Evolutionary conservation across 2,329 filamentous ascomycete species (phyloP), one percentile per base, ranked within the genome.

Genomic region (Daldinia sp.): DNA sequence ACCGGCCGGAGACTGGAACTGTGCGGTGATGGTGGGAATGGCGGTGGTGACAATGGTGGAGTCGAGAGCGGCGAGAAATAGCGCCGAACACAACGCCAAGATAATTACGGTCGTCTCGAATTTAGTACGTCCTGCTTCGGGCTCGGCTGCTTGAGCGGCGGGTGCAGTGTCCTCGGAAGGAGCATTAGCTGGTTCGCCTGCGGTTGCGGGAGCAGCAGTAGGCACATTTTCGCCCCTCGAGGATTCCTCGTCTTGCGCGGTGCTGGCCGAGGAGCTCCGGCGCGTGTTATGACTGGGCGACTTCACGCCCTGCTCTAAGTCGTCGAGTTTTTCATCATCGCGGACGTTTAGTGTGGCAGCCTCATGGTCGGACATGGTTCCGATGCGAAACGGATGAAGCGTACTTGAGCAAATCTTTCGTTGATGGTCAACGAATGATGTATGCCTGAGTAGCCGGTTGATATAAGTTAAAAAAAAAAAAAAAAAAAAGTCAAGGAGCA

Each of bases 41-140:
- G 88, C 87, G 0, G 88, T 90, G 9, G 89, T 83, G 68, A 91
- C 81, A 72, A 90, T 89, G 27, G 87, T 90, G 52, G 82, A 77
- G 70, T 86, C 84, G 53, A 86, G 78, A 0, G 84, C 83, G 1
- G 83, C 83, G 30, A 86, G 78, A 73, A 86, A 85, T 15, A 86
- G 73, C 10, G 71, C 74, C 2, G 70, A 71, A 56, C 74, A 75
- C 7, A 76, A 69, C 29, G 74, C 73, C n/a, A 68, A 53, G 64
- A 76, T 71, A 45, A 76, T 75, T 0, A 74, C 47, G 1, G 68
- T 58, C 60, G 74, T 75, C 63, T 76, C 47, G 13, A 72, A 49
- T n/a, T 64, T 65, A 2, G 74, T 73, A 15, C 74, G 72, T 15
- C 55, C 39, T 39, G 55, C 67, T 55, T 67, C 68, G 23, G 65